Evolutionary conservation across 192 early-diverging fungal species (phyloP).

Genomic region (Coemansia sp.): DNA sequence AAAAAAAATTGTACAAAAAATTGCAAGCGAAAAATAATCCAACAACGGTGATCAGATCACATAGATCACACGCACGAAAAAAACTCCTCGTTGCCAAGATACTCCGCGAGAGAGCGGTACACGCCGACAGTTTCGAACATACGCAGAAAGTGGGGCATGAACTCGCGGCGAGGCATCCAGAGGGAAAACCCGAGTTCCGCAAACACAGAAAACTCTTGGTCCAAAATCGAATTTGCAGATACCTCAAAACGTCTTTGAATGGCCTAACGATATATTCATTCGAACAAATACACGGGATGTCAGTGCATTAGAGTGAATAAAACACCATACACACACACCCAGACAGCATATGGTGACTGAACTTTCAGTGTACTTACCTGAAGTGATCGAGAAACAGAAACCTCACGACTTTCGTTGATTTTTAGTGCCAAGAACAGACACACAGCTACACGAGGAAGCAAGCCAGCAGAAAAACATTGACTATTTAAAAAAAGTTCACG

Average conservation of each 20-base stretch:
- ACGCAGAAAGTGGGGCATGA: slow-evolving; percentile 90
- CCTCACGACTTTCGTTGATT: slow-evolving; percentile 53
- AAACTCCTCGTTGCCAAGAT: slow-evolving; percentile 26
- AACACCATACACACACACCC: too few species aligned
- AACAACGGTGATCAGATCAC: too few species aligned
- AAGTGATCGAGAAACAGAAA: slow-evolving; percentile 48
- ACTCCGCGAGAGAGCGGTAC: slow-evolving; percentile 35
- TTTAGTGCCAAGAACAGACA: slow-evolving; percentile 47
- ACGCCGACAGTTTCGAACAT: slow-evolving; percentile 67
- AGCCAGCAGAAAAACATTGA: too few species aligned
- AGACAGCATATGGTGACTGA: not conserved
- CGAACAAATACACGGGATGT: not conserved
- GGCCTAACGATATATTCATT: slow-evolving; percentile 40
- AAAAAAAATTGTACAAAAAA: not conserved
- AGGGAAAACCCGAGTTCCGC: slow-evolving; percentile 87
- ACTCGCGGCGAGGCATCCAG: slow-evolving; percentile 80
- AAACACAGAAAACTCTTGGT: slow-evolving; percentile 91
- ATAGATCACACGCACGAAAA: slow-evolving; percentile 6
- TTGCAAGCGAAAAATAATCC: not conserved
- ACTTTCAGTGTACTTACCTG: slow-evolving; percentile 29
- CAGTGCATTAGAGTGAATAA: not conserved
- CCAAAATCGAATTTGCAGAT: slow-evolving; percentile 71
- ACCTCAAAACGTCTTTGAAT: slow-evolving; percentile 78
- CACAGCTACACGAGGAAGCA: slow-evolving; percentile 36
- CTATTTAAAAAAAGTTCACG: too few species aligned